Base-by-base conservation (phyloP, 192 early-diverging fungal genomes). In the Coemansia javaensis region DNA sequence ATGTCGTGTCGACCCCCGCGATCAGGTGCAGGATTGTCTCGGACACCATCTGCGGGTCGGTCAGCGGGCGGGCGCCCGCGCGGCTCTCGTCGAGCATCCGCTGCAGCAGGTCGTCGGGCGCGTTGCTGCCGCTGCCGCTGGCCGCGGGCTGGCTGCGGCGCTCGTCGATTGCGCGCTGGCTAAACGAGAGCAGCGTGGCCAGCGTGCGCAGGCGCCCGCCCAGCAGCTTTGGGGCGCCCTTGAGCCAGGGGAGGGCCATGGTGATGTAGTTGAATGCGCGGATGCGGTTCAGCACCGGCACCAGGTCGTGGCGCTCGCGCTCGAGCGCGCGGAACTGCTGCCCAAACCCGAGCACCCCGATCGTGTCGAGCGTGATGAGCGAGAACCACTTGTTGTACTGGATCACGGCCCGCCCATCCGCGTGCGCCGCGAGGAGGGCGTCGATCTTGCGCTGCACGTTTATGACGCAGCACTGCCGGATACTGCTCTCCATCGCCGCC, bases 1-100 rank as follows among this genome's bases (percentile, higher is more conserved):
- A 50, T 3, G 77, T 79, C 1, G 77, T 75, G 11, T 79, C 73
- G 2, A 66, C 59, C 1, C 77, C 77, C 0, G 71, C 67, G 1
- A 76, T 40, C 16, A 79, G 52, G 15, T 75, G 72, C 25, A 76
- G 32, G 15, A 64, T 53, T 0, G 49, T 52, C 31, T 79, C 73
- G 4, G 62, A 56, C 12, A 62, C 53, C 30, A 79, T 63, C 31
- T 74, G 59, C 2, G 41, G 20, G 17, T 75, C 60, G 25, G 14
- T 59, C 54, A 75, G 48, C 11, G 30, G 16, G 16, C 44, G 40
- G 32, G 36, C 44, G 16, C 32, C 50, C 10, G 22, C 16, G 4
- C 42, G 23, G 2, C 52, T 42, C 0, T 50, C 28, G 12, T 74
- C 63, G 8, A 74, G 31, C 59, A 74, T 58, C 45, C 58, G 48